These are phyloP conservation scores for Mayamaea pseudoterrestris DNA, from an alignment of 108 stramenopile genomes.

Conservation along the genomic window DNA sequence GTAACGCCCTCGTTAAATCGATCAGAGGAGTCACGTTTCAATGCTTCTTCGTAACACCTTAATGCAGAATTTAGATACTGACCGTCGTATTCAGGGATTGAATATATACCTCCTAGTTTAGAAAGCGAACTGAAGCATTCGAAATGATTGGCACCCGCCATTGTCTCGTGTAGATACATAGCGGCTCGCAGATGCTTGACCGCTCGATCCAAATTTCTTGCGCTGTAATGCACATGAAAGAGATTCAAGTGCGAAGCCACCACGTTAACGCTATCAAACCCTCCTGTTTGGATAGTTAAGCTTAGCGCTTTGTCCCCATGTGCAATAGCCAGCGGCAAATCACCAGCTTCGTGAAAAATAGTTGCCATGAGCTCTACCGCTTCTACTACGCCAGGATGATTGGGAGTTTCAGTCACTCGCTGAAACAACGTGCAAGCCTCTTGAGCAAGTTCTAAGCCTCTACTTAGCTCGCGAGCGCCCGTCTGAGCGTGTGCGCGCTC, in stretches of 20 bases:
- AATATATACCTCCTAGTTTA: constrained; percentile 71
- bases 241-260: constrained; percentile 40
- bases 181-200: constrained; percentile 77
- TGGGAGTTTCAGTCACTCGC: constrained; percentile 56
- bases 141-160: constrained; percentile 69
- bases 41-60: constrained; percentile 40
- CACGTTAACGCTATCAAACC: constrained; percentile 66
- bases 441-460: constrained; percentile 67
- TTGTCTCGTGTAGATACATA: constrained; percentile 71
- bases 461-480: constrained; percentile 28
- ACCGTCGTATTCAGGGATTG: constrained; percentile 31
- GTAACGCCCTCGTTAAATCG: constrained; percentile 59
- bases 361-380: constrained; percentile 56
- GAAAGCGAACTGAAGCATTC: constrained; percentile 68
- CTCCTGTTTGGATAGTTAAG: constrained; percentile 55
- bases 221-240: constrained; percentile 40
- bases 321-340: constrained; percentile 44
- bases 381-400: constrained; percentile 59
- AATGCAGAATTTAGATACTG: constrained; percentile 19
- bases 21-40: constrained; percentile 32
- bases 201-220: constrained; percentile 27
- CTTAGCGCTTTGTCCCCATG: constrained; percentile 65
- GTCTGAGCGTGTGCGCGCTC: constrained; percentile 59
- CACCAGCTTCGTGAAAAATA: constrained; percentile 67
- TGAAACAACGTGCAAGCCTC: constrained; percentile 70